Conservation (phyloP, 148 eudicot genomes). For the Chenopodium formosanum region DNA sequence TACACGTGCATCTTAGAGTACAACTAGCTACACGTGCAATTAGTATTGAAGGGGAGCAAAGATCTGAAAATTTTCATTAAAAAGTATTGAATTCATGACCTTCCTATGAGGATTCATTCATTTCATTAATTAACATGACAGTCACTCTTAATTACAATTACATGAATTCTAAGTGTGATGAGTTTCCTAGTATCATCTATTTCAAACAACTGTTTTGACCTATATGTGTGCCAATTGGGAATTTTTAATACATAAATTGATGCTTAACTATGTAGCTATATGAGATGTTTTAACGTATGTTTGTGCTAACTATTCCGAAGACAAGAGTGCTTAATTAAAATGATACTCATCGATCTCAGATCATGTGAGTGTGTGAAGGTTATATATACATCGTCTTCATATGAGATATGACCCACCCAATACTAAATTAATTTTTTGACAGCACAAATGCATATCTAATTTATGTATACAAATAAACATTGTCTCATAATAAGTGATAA, state of each 20-base stretch:
- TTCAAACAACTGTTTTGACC: not conserved
- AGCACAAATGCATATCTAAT: no score
- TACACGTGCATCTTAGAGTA: slow-evolving; percentile 31
- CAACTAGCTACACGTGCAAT: slow-evolving; percentile 22
- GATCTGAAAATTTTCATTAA: slow-evolving; percentile 17
- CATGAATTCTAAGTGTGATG: not conserved
- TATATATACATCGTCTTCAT: no score
- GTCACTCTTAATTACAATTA: slow-evolving; percentile 10
- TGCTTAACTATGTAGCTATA: not conserved
- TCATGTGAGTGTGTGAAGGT: no score
- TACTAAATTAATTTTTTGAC: no score
- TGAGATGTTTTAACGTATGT: not conserved
- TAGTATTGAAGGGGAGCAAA: slow-evolving; percentile 15
- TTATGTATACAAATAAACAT: no score
- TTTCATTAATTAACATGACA: slow-evolving; percentile 1
- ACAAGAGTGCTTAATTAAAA: no score
- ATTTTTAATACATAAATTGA: not conserved
- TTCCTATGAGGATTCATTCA: slow-evolving; percentile 23
- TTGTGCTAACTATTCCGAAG: not conserved
- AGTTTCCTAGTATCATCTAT: not conserved
- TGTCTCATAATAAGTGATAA: no score
- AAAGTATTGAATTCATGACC: not conserved
- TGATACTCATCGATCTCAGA: no score
- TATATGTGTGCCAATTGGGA: not conserved
- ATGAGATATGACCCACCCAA: no score